Base-by-base conservation (phyloP, 805 yeast genomes). In the Spathaspora sp. region DNA sequence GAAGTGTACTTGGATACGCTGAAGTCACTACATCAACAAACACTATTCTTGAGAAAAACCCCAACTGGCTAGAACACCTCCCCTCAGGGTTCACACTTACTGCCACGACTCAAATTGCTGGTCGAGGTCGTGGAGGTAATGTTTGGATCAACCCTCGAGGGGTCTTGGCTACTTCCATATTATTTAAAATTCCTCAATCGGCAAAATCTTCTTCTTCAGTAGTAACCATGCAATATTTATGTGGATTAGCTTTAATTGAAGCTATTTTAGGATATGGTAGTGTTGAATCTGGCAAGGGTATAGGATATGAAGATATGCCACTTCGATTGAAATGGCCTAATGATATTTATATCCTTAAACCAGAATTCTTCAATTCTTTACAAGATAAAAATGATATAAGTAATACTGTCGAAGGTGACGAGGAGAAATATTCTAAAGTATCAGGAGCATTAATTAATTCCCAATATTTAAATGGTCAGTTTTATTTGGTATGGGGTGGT, bases 81-180 rank as follows among this genome's bases (percentile, higher is more conserved):
- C 97, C 97, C 0, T 76, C 83, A 26, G 97, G 97, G 0, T 78
- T 84, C 10, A 73, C 83, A 1, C 66, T 85, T 10, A 77, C 84
- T 3, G 97, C 96, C 0, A 85, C 92, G 1, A 81, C 87, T 2
- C 99, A 94, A 66, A 85, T 89, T 1, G 80, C 90, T 0, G 99
- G 99, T 1, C 77, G 93, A 47, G 99, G 99, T 2, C 81, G 99
- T 51, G 96, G 97, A 14, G 96, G 94, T 1, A 94, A 94, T 57
- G 85, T 83, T 1, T 94, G 99, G 99, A 86, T 94, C 20, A 92
- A 89, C 58, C 99, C 99, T 2, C 77, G 80, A 20, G 99, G 99
- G 10, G 96, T 91, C 1, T 69, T 90, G 66, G 96, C 98, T 0
- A 80, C 84, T 6, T 89, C 97, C 0, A 78, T 83, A 1, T 80